phyloP scores from a whole-genome alignment of 352 stramenopile genomes.

The Pythium insidiosum region DNA sequence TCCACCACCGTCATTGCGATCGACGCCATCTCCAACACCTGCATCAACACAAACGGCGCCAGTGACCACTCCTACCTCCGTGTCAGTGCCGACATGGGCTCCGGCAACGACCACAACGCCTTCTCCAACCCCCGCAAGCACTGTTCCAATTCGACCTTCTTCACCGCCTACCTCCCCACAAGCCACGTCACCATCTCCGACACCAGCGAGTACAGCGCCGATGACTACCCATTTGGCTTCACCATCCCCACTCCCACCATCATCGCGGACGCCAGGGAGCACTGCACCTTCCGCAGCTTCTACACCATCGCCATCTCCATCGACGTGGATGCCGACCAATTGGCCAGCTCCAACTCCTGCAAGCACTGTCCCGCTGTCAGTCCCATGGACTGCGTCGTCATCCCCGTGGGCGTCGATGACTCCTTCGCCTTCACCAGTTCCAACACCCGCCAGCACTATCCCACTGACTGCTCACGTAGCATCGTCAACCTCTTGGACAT shows the following conservation, averaged over 20 bases:
- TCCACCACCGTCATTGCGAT: too few relatives aligned
- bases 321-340: not conserved
- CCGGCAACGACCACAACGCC: not conserved
- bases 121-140: not conserved
- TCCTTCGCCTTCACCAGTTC: too few relatives aligned
- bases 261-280: too few relatives aligned
- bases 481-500: too few relatives aligned
- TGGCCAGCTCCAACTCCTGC: not conserved
- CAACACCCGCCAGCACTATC: not conserved
- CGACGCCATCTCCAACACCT: too few relatives aligned
- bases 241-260: not conserved
- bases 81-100: too few relatives aligned
- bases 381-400: too few relatives aligned
- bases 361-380: not conserved
- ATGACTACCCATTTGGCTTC: not conserved
- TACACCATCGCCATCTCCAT: not conserved
- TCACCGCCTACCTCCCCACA: not conserved
- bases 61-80: too few relatives aligned
- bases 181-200: not conserved
- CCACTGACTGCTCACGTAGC: not conserved
- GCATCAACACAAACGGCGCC: too few relatives aligned
- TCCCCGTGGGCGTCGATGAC: too few relatives aligned
- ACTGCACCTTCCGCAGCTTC: not conserved
- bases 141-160: not conserved
- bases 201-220: not conserved